These are phyloP conservation scores for Cordyceps cicadae DNA, from an alignment of 2,329 filamentous ascomycete genomes.

Conservation along the genomic window DNA sequence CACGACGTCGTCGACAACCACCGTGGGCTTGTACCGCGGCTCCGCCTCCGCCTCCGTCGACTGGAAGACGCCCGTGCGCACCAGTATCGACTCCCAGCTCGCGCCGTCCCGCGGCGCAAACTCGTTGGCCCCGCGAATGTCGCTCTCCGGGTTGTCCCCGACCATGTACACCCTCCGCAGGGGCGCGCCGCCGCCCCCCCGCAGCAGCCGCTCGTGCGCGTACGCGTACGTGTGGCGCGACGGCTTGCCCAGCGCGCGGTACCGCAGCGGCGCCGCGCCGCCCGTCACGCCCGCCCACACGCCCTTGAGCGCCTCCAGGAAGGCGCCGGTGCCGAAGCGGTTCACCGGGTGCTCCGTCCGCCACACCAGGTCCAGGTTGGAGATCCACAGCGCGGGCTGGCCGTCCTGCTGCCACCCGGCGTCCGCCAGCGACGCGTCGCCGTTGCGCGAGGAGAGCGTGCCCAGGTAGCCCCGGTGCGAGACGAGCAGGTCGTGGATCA, in stretches of 20 bases:
- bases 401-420: constrained; percentile 73
- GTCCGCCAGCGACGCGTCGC: constrained; percentile 54
- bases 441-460: constrained; percentile 68
- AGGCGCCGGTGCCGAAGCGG: constrained; percentile 84
- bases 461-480: constrained; percentile 73
- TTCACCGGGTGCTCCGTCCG: constrained; percentile 76
- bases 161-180: constrained; percentile 84
- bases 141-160: constrained; percentile 81
- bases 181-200: constrained; percentile 32
- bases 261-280: constrained; percentile 44
- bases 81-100: constrained; percentile 70
- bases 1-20: constrained; percentile 65
- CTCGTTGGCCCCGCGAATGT: constrained; percentile 79
- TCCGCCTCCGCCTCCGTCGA: constrained; percentile 29
- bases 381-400: constrained; percentile 78
- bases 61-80: constrained; percentile 70
- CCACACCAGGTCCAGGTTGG: constrained; percentile 87
- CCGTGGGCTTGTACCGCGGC: constrained; percentile 54
- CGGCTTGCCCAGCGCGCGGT: constrained; percentile 76
- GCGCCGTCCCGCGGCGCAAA: constrained; percentile 59
- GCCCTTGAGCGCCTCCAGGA: constrained; percentile 72
- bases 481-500: constrained; percentile 75
- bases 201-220: constrained; percentile 63
- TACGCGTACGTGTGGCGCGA: constrained; percentile 69
- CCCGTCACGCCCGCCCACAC: constrained; percentile 68